Evolutionary conservation across 345 rosid genomes (phyloP).

Genomic region (Euclidium syriacum): DNA sequence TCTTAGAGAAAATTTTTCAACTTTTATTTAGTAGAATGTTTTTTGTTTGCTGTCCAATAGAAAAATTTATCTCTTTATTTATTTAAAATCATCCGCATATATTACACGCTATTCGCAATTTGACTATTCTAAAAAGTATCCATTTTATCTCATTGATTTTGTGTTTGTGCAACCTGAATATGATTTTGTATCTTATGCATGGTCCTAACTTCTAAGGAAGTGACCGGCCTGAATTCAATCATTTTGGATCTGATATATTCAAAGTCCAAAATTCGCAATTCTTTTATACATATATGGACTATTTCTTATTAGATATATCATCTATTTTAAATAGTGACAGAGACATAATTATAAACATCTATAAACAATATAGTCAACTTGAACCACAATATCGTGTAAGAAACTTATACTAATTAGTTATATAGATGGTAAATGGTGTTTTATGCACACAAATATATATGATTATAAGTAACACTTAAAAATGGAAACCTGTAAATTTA

Average conservation of each 20-base stretch:
- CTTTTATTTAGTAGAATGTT: no score
- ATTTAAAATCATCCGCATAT: no score
- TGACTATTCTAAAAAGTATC: no score
- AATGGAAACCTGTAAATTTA: conserved; percentile 11
- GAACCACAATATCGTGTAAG: not conserved
- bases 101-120: no score
- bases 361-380: not conserved
- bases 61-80: no score
- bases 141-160: no score
- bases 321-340: conserved; percentile 5
- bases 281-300: conserved; percentile 8
- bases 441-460: not conserved
- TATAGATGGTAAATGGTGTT: not conserved
- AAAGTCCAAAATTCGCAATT: conserved; percentile 14
- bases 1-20: no score
- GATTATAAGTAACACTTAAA: not conserved
- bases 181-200: conserved; percentile 1
- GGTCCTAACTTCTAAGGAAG: not conserved
- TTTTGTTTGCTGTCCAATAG: no score
- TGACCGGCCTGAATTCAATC: conserved; percentile 2
- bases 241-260: not conserved
- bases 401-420: not conserved
- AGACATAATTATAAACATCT: conserved; percentile 11
- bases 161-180: no score
- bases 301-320: not conserved